Percentiles rank a stretch among this genome's conserved stretches.
Conservation (phyloP, 371 early-diverging fungal species). For the Mucor plumbeus region DNA sequence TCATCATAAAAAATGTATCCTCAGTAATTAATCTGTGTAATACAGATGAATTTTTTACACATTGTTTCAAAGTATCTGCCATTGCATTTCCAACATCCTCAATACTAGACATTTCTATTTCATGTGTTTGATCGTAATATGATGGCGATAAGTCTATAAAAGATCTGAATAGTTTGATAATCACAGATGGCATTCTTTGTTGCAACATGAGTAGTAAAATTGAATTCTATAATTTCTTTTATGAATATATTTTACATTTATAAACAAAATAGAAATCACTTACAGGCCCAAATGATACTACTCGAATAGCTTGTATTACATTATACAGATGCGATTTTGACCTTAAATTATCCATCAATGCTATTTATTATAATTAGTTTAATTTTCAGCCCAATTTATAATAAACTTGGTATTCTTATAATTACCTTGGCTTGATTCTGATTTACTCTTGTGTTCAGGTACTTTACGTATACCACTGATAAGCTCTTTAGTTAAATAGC, state of each 20-base stretch:
- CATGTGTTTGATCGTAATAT: constrained; percentile 23
- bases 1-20: constrained; percentile 51
- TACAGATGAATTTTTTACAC: constrained; percentile 40
- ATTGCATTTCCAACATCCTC: constrained; percentile 37
- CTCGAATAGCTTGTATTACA: constrained; percentile 40
- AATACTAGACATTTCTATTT: constrained; percentile 30
- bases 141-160: constrained; percentile 47
- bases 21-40: constrained; percentile 46
- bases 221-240: constrained; percentile 21
- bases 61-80: constrained; percentile 42
- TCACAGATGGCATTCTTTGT: constrained; percentile 52
- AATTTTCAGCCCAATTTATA: constrained; percentile 9
- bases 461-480: constrained; percentile 48
- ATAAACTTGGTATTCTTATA: not conserved
- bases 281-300: constrained; percentile 52
- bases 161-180: constrained; percentile 52
- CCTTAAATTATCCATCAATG: constrained; percentile 48
- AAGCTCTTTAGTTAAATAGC: constrained; percentile 43
- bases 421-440: constrained; percentile 52
- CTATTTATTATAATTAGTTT: constrained; percentile 21
- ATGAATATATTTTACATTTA: not conserved
- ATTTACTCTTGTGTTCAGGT: constrained; percentile 42
- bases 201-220: constrained; percentile 46
- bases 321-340: constrained; percentile 49
- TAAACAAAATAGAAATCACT: constrained; percentile 4